Conservation (phyloP, 75 land plant genomes). For the Gnetum montanum region DNA sequence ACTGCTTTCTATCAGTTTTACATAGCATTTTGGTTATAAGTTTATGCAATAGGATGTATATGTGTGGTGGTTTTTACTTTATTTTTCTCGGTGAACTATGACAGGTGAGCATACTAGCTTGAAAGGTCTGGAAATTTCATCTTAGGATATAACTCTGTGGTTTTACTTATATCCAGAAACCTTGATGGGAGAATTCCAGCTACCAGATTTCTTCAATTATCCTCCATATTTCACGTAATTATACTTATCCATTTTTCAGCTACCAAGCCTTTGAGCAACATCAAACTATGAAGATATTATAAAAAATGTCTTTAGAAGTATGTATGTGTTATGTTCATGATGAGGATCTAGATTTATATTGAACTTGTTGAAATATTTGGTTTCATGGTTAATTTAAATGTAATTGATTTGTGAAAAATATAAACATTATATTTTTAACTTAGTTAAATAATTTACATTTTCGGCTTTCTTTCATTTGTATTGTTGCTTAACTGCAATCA, state of each 20-base stretch:
- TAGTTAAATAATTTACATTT: neutral
- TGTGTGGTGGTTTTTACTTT: too few relatives aligned
- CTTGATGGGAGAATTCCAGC: constrained; percentile 76
- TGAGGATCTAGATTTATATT: neutral
- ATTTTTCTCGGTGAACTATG: too few relatives aligned
- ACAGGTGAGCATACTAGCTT: too few relatives aligned
- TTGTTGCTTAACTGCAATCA: neutral
- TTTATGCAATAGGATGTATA: too few relatives aligned
- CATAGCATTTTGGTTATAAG: too few relatives aligned
- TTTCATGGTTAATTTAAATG: neutral
- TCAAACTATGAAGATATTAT: neutral
- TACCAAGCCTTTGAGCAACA: neutral
- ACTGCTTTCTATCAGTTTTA: too few relatives aligned
- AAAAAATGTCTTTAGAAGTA: neutral
- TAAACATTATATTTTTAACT: neutral
- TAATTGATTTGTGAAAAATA: neutral
- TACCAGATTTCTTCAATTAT: constrained; percentile 88
- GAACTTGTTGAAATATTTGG: neutral
- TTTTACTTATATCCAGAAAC: too few relatives aligned
- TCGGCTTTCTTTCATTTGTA: neutral
- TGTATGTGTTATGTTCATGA: too few relatives aligned
- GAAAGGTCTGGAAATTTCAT: too few relatives aligned
- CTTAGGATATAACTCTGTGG: too few relatives aligned
- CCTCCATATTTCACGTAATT: constrained; percentile 98
- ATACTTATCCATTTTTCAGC: neutral